Conservation (phyloP, 495 filamentous ascomycete species). For the Jackrogersella multiformis region DNA sequence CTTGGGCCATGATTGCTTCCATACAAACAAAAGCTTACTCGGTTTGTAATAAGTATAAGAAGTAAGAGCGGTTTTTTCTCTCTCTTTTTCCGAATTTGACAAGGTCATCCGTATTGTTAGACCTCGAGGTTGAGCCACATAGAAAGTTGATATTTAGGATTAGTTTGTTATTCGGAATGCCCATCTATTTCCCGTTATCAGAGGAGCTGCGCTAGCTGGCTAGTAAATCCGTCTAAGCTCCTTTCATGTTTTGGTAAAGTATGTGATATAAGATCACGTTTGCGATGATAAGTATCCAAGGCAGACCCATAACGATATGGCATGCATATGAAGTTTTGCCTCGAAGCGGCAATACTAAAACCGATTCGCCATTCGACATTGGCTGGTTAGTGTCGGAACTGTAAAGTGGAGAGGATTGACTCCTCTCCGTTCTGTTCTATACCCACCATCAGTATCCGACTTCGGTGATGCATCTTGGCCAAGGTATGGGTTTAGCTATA, state of each 20-base stretch:
- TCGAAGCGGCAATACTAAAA: slow-evolving; percentile 18
- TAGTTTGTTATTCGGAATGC: not conserved
- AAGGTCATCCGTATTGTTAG: too few relatives aligned
- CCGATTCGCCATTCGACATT: not conserved
- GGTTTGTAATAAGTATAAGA: too few relatives aligned
- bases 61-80: too few relatives aligned
- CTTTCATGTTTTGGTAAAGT: slow-evolving; percentile 1
- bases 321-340: not conserved
- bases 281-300: not conserved
- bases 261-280: not conserved
- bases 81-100: too few relatives aligned
- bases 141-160: not conserved
- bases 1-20: not conserved
- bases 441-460: slow-evolving; percentile 29
- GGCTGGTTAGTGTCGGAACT: slow-evolving; percentile 5
- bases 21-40: not conserved
- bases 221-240: not conserved
- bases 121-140: not conserved
- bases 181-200: not conserved
- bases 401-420: slow-evolving; percentile 14
- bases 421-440: slow-evolving; percentile 30
- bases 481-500: slow-evolving; percentile 2
- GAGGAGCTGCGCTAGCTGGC: not conserved
- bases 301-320: not conserved
- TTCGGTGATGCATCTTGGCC: slow-evolving; percentile 26